Base-by-base conservation (phyloP, 495 filamentous ascomycete genomes). In the Podospora sp. region DNA sequence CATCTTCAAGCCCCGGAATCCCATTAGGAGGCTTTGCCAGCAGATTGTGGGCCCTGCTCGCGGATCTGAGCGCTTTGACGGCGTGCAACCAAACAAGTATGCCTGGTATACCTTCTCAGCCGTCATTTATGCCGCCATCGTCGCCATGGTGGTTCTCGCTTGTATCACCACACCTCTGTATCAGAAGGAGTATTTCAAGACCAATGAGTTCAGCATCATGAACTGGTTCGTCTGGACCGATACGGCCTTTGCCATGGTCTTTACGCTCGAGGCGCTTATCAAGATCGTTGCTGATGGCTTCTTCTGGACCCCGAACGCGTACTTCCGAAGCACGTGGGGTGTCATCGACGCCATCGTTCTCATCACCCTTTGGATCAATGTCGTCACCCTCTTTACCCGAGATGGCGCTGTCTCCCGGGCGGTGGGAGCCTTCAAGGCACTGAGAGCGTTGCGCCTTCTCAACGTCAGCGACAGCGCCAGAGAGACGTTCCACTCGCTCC, bases 141-240 rank as follows among this genome's bases (percentile, higher is more conserved):
- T 98, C 57, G 91, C 92, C 53, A 98, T 99, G 95, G 95, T 99
- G 20, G 73, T 98, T 35, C 86, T 99, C 55, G 95, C 95, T 36
- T 98, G 95, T 72, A 82, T 97, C 63, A 97, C 94, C 11, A 99
- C 95, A 3, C 95, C 95, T 1, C 81, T 98, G 20, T 98, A 94
- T 73, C 95, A 98, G 72, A 90, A 90, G 74, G 83, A 92, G 65
- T 92, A 97, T 75, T 94, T 94, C 70, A 64, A 80, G 26, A 77
- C 65, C 2, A 82, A 90, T 73, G 59, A 69, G 1, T 85, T 83
- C 62, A 76, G 81, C 16, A 75, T 83, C 51, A 55, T 69, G 66
- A 94, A 93, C 71, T 99, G 95, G 95, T 99, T 98, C 71, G 89
- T 92, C 9, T 97, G 90, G 81, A 90, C 91, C 8, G 95, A 99